These are phyloP conservation scores for Canariomyces notabilis DNA, from an alignment of 2,329 filamentous ascomycete genomes.

Conservation along the genomic window DNA sequence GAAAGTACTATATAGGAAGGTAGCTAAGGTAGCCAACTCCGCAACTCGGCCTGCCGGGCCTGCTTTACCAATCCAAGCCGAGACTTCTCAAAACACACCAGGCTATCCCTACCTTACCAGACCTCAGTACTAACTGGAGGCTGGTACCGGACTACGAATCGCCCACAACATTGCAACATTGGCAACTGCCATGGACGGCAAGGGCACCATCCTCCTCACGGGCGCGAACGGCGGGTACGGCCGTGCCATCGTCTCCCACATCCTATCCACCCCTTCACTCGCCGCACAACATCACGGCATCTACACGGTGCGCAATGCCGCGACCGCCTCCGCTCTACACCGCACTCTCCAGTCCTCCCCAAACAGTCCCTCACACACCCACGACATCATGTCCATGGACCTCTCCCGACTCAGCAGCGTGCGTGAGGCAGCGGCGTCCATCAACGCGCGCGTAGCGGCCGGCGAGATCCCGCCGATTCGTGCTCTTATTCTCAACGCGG, in stretches of 20 bases:
- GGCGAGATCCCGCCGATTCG: conserved; percentile 24
- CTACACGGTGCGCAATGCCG: conserved; percentile 18
- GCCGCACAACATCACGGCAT: conserved; percentile 19
- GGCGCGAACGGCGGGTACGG: conserved; percentile 19
- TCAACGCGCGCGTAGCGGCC: not conserved
- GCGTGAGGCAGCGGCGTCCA: not conserved
- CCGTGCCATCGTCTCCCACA: conserved; percentile 11
- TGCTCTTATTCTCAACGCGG: conserved; percentile 26
- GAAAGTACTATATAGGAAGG: too few species aligned
- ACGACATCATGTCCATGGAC: not conserved
- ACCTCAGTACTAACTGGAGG: too few species aligned
- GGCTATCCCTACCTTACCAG: too few species aligned
- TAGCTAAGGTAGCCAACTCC: too few species aligned
- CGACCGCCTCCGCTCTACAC: not conserved
- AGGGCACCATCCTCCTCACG: conserved; percentile 16
- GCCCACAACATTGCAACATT: too few species aligned
- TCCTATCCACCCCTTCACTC: conserved; percentile 18
- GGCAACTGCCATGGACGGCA: not conserved
- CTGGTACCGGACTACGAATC: too few species aligned
- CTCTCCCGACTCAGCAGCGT: not conserved
- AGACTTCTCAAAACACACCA: too few species aligned
- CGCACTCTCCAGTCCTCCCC: too few species aligned
- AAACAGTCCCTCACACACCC: too few species aligned
- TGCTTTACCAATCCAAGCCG: too few species aligned
- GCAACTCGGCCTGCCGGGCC: too few species aligned